Percentiles rank a stretch among this genome's conserved stretches.
These are phyloP conservation scores for Gossypioides kirkii DNA, from an alignment of 345 rosid species.

Conservation along the genomic window DNA sequence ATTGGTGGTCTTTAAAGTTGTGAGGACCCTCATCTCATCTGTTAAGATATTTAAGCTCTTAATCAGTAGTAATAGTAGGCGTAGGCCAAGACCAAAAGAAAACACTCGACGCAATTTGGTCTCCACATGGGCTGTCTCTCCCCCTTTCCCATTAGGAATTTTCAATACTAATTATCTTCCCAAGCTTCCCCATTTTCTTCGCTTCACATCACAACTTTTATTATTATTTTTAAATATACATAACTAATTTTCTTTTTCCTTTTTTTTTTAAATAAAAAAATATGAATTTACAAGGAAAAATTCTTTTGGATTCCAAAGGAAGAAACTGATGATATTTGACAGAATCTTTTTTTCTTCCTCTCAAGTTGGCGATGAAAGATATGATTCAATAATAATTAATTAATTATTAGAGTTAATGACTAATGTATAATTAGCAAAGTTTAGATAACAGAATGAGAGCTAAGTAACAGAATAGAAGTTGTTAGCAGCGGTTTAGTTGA, in stretches of 20 bases:
- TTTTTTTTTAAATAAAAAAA: neutral
- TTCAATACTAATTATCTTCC: conserved; percentile 7
- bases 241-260: neutral
- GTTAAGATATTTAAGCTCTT: neutral
- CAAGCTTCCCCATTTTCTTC: conserved; percentile 18
- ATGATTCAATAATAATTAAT: neutral
- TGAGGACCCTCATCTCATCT: too few relatives aligned
- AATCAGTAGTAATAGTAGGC: neutral
- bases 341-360: neutral
- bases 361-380: neutral
- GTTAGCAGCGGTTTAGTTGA: too few relatives aligned
- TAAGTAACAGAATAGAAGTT: too few relatives aligned
- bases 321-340: neutral
- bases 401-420: too few relatives aligned
- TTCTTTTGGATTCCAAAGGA: neutral
- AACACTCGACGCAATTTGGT: neutral
- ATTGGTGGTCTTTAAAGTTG: too few relatives aligned
- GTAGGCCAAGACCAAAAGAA: neutral
- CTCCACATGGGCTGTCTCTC: neutral
- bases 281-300: neutral
- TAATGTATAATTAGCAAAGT: too few relatives aligned
- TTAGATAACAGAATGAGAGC: too few relatives aligned
- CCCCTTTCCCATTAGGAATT: neutral
- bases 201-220: neutral
- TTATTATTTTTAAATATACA: neutral